Conservation (phyloP, 495 filamentous ascomycete genomes). For the Tuber magnatum region DNA sequence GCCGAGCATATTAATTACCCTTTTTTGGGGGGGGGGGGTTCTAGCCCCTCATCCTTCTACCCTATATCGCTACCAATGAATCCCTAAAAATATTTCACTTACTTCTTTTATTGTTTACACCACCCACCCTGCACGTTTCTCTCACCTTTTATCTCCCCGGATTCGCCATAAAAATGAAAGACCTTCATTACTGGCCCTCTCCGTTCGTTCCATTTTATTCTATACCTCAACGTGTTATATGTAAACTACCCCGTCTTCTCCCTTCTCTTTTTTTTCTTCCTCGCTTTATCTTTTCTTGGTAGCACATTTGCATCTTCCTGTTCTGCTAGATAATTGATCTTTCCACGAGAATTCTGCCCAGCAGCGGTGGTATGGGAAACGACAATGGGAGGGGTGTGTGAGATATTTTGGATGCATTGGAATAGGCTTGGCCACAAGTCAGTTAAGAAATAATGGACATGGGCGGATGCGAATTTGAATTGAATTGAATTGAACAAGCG, state of each 20-base stretch:
- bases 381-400: not conserved
- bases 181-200: not conserved
- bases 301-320: not conserved
- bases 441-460: not conserved
- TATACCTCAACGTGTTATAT: not conserved
- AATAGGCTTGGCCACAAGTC: not conserved
- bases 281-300: not conserved
- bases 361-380: not conserved
- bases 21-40: too few relatives aligned
- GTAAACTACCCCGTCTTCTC: not conserved
- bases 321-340: not conserved
- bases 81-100: not conserved
- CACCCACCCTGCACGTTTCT: not conserved
- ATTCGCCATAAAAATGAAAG: not conserved
- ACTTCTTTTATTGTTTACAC: not conserved
- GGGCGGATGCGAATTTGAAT: not conserved
- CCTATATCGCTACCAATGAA: not conserved
- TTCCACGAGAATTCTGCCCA: not conserved
- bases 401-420: not conserved
- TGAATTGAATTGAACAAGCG: not conserved
- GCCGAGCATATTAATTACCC: conserved; percentile 14
- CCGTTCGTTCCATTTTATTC: not conserved
- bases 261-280: not conserved
- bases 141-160: not conserved
- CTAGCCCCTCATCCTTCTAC: not conserved